Evolutionary conservation across 768 basidiomycete genomes (phyloP).

Genomic region (Mrakia gelida): DNA sequence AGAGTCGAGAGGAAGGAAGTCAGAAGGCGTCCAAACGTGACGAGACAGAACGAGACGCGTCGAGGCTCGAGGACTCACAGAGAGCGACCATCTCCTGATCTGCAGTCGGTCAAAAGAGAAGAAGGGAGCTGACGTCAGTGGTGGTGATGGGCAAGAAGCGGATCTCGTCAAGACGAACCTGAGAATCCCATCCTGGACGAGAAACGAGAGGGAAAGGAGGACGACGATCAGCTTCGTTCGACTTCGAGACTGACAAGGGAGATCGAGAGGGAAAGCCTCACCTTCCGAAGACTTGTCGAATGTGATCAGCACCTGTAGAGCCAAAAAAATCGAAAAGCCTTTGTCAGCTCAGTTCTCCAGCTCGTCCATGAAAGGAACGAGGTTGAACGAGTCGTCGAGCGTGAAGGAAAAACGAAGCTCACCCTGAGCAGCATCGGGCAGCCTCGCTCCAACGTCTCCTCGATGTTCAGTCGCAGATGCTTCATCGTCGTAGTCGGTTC

Average conservation of each 20-base stretch:
- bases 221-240: not conserved
- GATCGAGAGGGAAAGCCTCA: not conserved
- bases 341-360: not conserved
- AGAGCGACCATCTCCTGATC: slow-evolving; percentile 46
- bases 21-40: not conserved
- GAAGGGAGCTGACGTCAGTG: not conserved
- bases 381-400: too few species aligned
- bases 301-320: slow-evolving; percentile 37
- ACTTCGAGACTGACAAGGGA: not conserved
- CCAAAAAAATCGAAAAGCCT: not conserved
- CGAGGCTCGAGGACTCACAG: slow-evolving; percentile 19
- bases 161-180: slow-evolving; percentile 35
- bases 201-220: not conserved
- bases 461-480: slow-evolving; percentile 40
- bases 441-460: slow-evolving; percentile 39
- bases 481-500: slow-evolving; percentile 43
- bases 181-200: slow-evolving; percentile 42
- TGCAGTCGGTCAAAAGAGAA: not conserved
- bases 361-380: too few species aligned
- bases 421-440: slow-evolving; percentile 45
- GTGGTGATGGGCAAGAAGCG: too few species aligned
- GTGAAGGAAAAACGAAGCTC: not conserved
- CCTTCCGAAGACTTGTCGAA: slow-evolving; percentile 42
- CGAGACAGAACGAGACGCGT: not conserved
- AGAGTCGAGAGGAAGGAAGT: not conserved